Conservation (phyloP, 2,329 filamentous ascomycete genomes). For the Knufia petricola region DNA sequence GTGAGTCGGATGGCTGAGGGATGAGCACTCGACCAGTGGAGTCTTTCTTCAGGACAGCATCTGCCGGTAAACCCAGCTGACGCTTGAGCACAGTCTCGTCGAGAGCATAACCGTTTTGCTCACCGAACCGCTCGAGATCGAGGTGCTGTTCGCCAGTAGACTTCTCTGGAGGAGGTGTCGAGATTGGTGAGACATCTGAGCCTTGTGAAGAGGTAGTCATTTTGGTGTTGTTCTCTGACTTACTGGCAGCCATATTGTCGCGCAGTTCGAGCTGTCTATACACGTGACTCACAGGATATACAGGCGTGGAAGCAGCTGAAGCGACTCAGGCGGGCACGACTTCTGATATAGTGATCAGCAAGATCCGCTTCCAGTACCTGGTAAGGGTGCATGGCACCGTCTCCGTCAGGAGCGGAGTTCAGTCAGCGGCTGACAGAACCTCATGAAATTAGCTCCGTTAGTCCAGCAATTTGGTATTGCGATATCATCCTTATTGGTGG, state of each 20-base stretch:
- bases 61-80: slow-evolving; percentile 18
- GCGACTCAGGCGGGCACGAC: background rate
- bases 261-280: background rate
- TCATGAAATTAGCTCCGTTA: background rate
- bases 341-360: too few relatives aligned
- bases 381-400: background rate
- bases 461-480: too few relatives aligned
- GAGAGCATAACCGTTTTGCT: slow-evolving; percentile 22
- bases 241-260: slow-evolving; percentile 5
- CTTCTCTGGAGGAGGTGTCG: slow-evolving; percentile 7
- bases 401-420: too few relatives aligned
- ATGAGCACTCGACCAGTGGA: slow-evolving; percentile 40
- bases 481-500: too few relatives aligned
- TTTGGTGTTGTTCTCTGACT: slow-evolving; percentile 1
- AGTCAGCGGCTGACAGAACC: background rate
- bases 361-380: too few relatives aligned
- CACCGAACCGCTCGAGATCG: slow-evolving; percentile 22
- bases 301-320: background rate
- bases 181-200: slow-evolving; percentile 5
- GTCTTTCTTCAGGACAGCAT: slow-evolving; percentile 28
- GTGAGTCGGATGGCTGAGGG: slow-evolving; percentile 44
- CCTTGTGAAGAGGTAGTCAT: background rate
- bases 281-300: background rate
- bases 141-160: slow-evolving; percentile 2
- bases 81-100: slow-evolving; percentile 18